Evolutionary conservation across 768 basidiomycete species (phyloP).

Genomic region (Lyophyllum shimeji): DNA sequence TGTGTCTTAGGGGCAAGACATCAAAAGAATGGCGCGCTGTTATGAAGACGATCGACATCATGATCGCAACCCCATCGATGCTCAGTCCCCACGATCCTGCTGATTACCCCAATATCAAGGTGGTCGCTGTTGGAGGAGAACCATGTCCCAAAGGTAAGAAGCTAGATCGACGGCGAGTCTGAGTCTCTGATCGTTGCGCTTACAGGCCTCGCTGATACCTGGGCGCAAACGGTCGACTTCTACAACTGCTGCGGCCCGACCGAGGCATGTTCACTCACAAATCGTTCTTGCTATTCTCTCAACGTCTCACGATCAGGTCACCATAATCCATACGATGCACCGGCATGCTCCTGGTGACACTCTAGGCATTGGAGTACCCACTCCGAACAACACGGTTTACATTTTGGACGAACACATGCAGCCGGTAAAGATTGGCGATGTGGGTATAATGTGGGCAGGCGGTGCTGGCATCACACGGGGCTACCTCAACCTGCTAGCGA

Average conservation of each 20-base stretch:
- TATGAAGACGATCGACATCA: conserved; percentile 48
- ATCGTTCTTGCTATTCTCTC: not conserved
- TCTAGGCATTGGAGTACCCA: conserved; percentile 46
- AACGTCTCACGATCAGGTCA: conserved; percentile 30
- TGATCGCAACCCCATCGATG: conserved; percentile 54
- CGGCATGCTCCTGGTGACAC: conserved; percentile 36
- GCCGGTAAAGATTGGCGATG: conserved; percentile 33
- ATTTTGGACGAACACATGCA: conserved; percentile 36
- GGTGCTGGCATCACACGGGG: conserved; percentile 53
- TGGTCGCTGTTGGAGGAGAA: conserved; percentile 53
- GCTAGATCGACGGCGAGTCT: not conserved
- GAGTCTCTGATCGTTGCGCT: not conserved
- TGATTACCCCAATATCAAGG: conserved; percentile 50
- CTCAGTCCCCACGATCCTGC: conserved; percentile 43
- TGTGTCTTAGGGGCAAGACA: conserved; percentile 51
- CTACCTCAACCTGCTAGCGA: conserved; percentile 52
- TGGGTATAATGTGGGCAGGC: conserved; percentile 55
- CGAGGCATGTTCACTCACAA: conserved; percentile 29
- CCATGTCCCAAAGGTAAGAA: conserved; percentile 45
- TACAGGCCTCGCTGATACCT: conserved; percentile 37
- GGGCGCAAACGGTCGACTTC: conserved; percentile 40
- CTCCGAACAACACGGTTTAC: conserved; percentile 46
- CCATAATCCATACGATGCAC: conserved; percentile 53
- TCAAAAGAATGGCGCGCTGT: conserved; percentile 47
- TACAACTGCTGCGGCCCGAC: conserved; percentile 55